Base-by-base conservation (phyloP, 768 basidiomycete genomes). In the Boletus tomentosulus region DNA sequence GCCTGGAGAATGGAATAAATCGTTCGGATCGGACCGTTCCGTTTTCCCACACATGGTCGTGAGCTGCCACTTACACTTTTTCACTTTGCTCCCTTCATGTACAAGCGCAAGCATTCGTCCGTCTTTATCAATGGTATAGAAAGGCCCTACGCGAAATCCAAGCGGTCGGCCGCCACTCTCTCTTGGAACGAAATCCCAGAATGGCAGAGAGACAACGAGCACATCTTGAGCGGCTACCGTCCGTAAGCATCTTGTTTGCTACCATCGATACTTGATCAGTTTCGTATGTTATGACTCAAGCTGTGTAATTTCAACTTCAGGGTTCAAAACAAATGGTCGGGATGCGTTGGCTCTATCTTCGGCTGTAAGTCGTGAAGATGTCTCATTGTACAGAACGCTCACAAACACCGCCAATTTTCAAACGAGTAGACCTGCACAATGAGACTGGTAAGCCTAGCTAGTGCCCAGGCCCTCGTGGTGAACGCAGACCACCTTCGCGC, bases 141-240 rank as follows among this genome's bases (percentile, higher is more conserved):
- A n/a, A 54, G 46, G 22, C 19, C 13, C 44, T n/a, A 35, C 30
- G 41, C 30, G 31, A 57, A 41, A 34, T 42, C 33, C 43, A 54
- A 46, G 15, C 49, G 41, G 33, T 25, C 48, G 16, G 11, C 37
- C 42, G 53, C 46, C 53, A 78, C 74, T n/a, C 57, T 80, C 34
- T 66, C 72, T 12, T 89, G 83, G 83, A 55, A 64, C 25, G 81
- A 86, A 51, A 73, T 89, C 42, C 80, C 84, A 38, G 77, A 78
- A 33, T 91, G 86, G 86, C 82, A 83, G 68, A 78, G 72, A 58
- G 84, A 89, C 68, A 90, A 89, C 60, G 85, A 88, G 60, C 86
- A 80, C 63, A 88, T 90, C 55, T 37, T 84, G 53, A 70, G 69
- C 34, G 89, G 89, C 2, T 89, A 90, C 66, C 76, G 87, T 70